Evolutionary conservation across 768 basidiomycete species (phyloP).

Genomic region (Tricholoma hemisulphureum): DNA sequence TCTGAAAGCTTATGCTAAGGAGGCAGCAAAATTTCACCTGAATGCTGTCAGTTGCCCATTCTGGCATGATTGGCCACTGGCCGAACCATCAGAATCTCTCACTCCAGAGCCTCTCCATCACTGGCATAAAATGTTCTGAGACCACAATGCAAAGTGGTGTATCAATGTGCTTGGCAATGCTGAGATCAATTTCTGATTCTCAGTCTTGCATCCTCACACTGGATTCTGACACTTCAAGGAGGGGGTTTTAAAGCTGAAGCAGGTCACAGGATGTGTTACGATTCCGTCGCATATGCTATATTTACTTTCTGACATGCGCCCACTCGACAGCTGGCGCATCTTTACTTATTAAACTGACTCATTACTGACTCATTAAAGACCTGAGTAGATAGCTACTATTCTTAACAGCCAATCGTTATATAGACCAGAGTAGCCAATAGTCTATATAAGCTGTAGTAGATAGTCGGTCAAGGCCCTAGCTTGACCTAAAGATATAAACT

Average conservation of each 20-base stretch:
- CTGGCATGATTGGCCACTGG: constrained; percentile 35
- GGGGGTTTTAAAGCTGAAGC: constrained; percentile 26
- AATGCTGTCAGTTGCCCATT: constrained; percentile 35
- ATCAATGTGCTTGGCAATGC: constrained; percentile 12
- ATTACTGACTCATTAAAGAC: too few species aligned
- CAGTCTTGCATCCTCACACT: constrained; percentile 16
- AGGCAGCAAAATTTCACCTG: constrained; percentile 23
- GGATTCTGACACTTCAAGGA: constrained; percentile 24
- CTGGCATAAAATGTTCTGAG: constrained; percentile 36
- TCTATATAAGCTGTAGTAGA: too few species aligned
- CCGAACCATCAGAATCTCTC: constrained; percentile 32
- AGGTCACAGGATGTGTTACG: too few species aligned
- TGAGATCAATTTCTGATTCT: constrained; percentile 27
- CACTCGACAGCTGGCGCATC: too few species aligned
- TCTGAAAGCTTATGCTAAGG: constrained; percentile 20
- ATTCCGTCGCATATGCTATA: too few species aligned
- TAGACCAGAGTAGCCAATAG: too few species aligned
- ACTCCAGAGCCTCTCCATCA: constrained; percentile 39
- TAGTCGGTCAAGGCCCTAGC: too few species aligned
- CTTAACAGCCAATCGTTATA: too few species aligned
- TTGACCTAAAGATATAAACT: too few species aligned
- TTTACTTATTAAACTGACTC: too few species aligned
- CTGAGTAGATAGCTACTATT: too few species aligned
- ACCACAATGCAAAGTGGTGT: constrained; percentile 35
- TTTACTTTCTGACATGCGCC: too few species aligned